phyloP scores from a whole-genome alignment of 306 rosid genomes.

The Prinsepia uniflora region DNA sequence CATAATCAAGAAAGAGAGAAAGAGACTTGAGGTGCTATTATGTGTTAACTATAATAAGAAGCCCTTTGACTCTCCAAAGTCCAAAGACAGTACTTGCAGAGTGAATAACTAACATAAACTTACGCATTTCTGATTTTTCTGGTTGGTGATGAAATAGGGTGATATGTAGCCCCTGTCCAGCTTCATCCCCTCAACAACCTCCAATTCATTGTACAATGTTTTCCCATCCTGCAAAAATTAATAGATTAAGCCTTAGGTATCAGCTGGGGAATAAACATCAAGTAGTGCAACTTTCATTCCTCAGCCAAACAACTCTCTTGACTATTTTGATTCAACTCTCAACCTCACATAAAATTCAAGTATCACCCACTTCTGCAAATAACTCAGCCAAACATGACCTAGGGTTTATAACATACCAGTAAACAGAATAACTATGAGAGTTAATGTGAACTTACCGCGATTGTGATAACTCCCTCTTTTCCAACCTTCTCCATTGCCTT shows the following conservation, averaged over 20 bases:
- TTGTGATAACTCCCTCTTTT: conserved; percentile 94
- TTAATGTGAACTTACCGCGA: conserved; percentile 49
- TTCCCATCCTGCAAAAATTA: conserved; percentile 81
- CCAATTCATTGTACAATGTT: conserved; percentile 83
- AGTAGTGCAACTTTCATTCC: not conserved
- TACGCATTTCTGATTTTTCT: conserved; percentile 94
- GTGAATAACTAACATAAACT: conserved; percentile 20
- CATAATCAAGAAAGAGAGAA: not conserved
- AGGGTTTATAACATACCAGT: not conserved
- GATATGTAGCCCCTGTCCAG: conserved; percentile 95
- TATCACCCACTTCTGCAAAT: not conserved
- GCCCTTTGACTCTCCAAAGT: not conserved
- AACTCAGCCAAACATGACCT: not conserved
- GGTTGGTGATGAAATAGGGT: conserved; percentile 87
- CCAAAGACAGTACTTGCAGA: not conserved
- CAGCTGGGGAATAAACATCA: not conserved
- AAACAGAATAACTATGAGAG: not conserved
- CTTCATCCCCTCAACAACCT: conserved; percentile 99
- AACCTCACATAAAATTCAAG: not conserved
- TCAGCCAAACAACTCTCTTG: too few relatives aligned
- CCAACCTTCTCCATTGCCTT: conserved; percentile 99
- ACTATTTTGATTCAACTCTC: not conserved
- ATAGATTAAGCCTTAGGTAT: conserved; percentile 3
- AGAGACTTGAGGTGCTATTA: not conserved
- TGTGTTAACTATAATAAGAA: not conserved